Evolutionary conservation across 768 basidiomycete species (phyloP).

Genomic region (Pulveroboletus ravenelii): DNA sequence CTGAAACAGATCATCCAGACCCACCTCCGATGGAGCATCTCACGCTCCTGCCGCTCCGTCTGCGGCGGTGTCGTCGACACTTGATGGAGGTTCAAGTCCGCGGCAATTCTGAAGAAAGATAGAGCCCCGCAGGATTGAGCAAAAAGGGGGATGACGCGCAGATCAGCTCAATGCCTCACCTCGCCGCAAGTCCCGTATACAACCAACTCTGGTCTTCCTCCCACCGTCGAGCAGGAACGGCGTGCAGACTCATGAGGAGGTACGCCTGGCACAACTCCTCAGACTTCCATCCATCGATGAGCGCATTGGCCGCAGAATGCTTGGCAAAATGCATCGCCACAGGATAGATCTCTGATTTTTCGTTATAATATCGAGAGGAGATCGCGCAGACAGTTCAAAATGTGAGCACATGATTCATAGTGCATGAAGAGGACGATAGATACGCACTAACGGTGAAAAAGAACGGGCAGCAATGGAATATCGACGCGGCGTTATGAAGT

Average conservation of each 20-base stretch:
- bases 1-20: conserved; percentile 92
- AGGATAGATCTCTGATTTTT: conserved; percentile 80
- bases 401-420: neutral
- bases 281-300: conserved; percentile 79
- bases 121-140: neutral
- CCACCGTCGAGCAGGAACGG: conserved; percentile 77
- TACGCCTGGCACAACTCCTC: conserved; percentile 91
- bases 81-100: conserved; percentile 82
- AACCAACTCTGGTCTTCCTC: conserved; percentile 90
- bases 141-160: neutral
- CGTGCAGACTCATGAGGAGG: conserved; percentile 79
- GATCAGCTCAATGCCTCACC: conserved; percentile 35
- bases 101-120: conserved; percentile 83
- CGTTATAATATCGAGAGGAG: conserved; percentile 72
- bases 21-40: conserved; percentile 79
- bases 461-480: conserved; percentile 83
- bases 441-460: conserved; percentile 80
- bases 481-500: conserved; percentile 73
- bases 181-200: conserved; percentile 82
- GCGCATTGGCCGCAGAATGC: conserved; percentile 72
- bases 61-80: conserved; percentile 55
- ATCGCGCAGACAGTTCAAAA: conserved; percentile 68
- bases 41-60: conserved; percentile 72
- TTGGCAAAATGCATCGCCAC: conserved; percentile 89
- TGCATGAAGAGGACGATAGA: neutral